Evolutionary conservation across 75 land plant genomes (phyloP).

Genomic region (Cunninghamia lanceolata): DNA sequence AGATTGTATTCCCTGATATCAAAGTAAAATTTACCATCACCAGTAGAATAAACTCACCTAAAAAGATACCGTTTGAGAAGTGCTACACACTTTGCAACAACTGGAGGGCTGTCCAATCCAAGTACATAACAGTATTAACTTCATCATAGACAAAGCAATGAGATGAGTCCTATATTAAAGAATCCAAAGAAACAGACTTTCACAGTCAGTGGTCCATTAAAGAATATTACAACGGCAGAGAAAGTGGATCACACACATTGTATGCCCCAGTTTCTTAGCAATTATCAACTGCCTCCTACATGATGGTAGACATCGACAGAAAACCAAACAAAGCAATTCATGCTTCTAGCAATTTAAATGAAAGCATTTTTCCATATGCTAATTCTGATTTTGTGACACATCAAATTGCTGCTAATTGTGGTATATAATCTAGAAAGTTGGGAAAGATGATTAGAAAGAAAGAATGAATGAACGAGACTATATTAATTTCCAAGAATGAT

Average conservation of each 20-base stretch:
- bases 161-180: neutral
- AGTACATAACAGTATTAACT: neutral
- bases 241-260: neutral
- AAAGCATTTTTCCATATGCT: neutral
- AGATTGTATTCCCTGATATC: neutral
- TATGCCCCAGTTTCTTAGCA: neutral
- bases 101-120: slow-evolving; percentile 77
- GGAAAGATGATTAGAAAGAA: too few species aligned
- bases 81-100: slow-evolving; percentile 86
- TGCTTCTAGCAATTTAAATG: neutral
- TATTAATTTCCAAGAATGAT: too few species aligned
- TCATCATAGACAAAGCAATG: neutral
- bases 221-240: neutral
- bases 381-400: neutral
- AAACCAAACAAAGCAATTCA: neutral
- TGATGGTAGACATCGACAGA: neutral
- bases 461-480: too few species aligned
- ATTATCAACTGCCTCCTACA: neutral
- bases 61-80: slow-evolving; percentile 88
- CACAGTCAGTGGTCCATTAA: neutral
- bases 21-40: neutral
- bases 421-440: too few species aligned
- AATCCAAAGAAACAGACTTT: neutral
- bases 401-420: too few species aligned
- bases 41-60: slow-evolving; percentile 45